phyloP scores from a whole-genome alignment of 805 yeast species.

The Candida patagonica region DNA sequence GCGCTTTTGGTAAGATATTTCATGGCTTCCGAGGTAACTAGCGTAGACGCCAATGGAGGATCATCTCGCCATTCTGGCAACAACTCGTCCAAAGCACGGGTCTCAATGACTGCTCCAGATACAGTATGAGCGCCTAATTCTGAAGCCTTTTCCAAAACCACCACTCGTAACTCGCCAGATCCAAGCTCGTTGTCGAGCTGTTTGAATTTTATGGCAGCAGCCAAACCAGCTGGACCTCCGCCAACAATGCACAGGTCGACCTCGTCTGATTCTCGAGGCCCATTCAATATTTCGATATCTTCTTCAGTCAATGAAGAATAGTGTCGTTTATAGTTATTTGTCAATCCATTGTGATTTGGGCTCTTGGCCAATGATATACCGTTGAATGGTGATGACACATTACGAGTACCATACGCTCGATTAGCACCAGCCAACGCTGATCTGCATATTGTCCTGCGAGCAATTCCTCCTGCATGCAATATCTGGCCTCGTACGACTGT shows the following conservation, averaged over 20 bases:
- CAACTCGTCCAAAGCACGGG: slow-evolving; percentile 75
- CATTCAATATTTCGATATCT: slow-evolving; percentile 17
- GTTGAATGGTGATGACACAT: too few relatives aligned
- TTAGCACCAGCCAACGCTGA: too few relatives aligned
- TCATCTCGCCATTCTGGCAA: slow-evolving; percentile 50
- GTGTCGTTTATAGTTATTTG: too few relatives aligned
- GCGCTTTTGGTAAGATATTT: slow-evolving; percentile 52
- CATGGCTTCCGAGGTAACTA: slow-evolving; percentile 68
- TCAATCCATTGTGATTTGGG: too few relatives aligned
- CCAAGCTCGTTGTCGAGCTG: slow-evolving; percentile 67
- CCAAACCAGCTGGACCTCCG: slow-evolving; percentile 95
- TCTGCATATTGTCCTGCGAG: too few relatives aligned
- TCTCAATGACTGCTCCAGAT: slow-evolving; percentile 92
- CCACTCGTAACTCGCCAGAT: slow-evolving; percentile 65
- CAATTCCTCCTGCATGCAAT: too few relatives aligned
- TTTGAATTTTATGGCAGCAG: slow-evolving; percentile 84
- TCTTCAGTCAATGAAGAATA: too few relatives aligned
- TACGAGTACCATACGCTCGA: too few relatives aligned
- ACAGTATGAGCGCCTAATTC: slow-evolving; percentile 90
- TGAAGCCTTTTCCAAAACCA: slow-evolving; percentile 84
- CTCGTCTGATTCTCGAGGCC: slow-evolving; percentile 70
- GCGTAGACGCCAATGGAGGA: slow-evolving; percentile 54
- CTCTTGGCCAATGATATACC: too few relatives aligned
- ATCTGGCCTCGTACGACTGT: too few relatives aligned
- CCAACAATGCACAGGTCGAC: slow-evolving; percentile 96